Base-by-base conservation (phyloP, 2,329 filamentous ascomycete genomes). In the Escovopsis weberi region DNA sequence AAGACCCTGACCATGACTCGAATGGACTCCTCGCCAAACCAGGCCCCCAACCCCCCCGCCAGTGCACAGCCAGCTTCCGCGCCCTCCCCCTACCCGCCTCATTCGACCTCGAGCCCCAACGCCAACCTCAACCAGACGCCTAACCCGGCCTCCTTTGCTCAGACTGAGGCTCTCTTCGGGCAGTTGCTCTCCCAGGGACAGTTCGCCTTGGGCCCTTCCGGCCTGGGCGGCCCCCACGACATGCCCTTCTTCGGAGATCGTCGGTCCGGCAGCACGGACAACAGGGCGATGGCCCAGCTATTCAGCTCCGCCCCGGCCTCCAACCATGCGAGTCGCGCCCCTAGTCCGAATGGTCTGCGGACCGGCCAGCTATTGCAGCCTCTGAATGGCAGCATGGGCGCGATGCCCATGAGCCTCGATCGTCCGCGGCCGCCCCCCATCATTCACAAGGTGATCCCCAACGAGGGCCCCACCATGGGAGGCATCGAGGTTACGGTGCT, bases 401-500 rank as follows among this genome's bases (percentile, higher is more conserved):
- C 61, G 18, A 59, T 74, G 30, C 66, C 74, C 26, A 56, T 75
- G 26, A 61, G 59, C 7, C 62, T 72, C 43, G 66, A 66, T 39
- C 66, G 69, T 37, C 64, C 70, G n/a, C 64, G 70, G 28, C 43
- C 51, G 1, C 57, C 62, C 10, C 67, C 73, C 2, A 75, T 80
- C 15, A 89, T 93, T 19, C 80, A 85, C 57, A 89, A 88, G 58
- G 72, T 94, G 47, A 85, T 91, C 33, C 87, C 88, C 0, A 74
- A 73, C 28, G 84, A 93, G 59, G 87, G 87, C 0, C 84, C 87
- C 6, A 84, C 80, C 45, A 77, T 76, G 33, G 87, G 87, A 45
- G 87, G 87, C 36, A 87, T 85, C 41, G 87, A 95, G 58, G 85
- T 94, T 3, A 89, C 85, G 0, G 75, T 91, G 43, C 68, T 94